phyloP scores from a whole-genome alignment of 139 green algal genomes.

The Volvox africanus region DNA sequence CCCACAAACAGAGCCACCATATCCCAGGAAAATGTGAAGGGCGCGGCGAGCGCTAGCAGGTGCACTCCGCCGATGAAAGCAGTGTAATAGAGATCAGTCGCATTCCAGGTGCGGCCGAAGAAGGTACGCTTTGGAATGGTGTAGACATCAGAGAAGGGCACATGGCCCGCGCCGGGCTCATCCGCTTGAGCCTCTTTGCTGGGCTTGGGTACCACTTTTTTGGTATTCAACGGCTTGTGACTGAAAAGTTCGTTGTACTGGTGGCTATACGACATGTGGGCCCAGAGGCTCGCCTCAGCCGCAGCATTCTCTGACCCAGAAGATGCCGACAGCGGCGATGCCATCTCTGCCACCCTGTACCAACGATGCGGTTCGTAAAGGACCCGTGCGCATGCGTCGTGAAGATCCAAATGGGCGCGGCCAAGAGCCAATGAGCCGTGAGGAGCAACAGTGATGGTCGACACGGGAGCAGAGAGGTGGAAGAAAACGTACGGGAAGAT shows the following conservation, averaged over 20 bases:
- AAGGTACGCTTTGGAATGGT: constrained; percentile 67
- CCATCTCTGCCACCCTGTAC: constrained; percentile 21
- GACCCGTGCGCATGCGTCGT: neutral
- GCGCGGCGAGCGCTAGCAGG: constrained; percentile 77
- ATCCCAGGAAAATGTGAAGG: constrained; percentile 84
- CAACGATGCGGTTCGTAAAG: neutral
- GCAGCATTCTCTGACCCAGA: neutral
- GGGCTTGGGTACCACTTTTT: constrained; percentile 84
- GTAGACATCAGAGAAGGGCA: constrained; percentile 80
- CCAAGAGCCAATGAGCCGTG: too few relatives aligned
- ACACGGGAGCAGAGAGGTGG: too few relatives aligned
- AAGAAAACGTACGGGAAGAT: too few relatives aligned
- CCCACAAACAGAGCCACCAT: constrained; percentile 88
- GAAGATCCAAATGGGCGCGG: neutral
- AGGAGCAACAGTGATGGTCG: too few relatives aligned
- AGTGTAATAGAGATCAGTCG: constrained; percentile 82
- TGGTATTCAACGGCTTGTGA: constrained; percentile 69
- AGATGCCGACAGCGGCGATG: neutral
- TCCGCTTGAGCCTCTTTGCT: constrained; percentile 70
- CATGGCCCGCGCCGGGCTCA: constrained; percentile 66
- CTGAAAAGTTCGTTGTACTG: constrained; percentile 87
- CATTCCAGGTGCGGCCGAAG: constrained; percentile 74
- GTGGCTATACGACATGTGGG: constrained; percentile 76
- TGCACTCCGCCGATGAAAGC: constrained; percentile 88
- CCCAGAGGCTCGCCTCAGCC: neutral